These are phyloP conservation scores for Boechera stricta DNA, from an alignment of 345 rosid genomes.

Conservation along the genomic window DNA sequence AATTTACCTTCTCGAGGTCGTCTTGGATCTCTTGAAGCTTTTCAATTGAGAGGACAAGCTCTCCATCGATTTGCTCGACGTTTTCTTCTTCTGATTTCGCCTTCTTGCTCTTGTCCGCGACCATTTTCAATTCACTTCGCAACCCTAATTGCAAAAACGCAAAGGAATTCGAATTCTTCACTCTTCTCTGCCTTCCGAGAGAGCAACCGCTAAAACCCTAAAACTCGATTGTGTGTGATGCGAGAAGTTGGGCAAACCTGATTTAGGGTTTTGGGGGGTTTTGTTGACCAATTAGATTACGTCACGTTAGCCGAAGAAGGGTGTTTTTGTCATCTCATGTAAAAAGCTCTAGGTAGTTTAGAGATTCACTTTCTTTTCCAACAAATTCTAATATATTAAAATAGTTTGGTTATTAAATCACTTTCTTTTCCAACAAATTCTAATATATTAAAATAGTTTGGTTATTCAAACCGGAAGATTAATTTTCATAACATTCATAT, in stretches of 20 bases:
- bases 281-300: conserved; percentile 28
- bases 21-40: conserved; percentile 97
- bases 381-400: no score
- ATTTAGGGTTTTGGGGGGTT: conserved; percentile 40
- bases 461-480: no score
- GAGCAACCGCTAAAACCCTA: conserved; percentile 41
- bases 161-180: conserved; percentile 1
- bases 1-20: conserved; percentile 81
- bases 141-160: conserved; percentile 22
- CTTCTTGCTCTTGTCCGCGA: conserved; percentile 86
- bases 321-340: not conserved
- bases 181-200: conserved; percentile 13
- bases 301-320: conserved; percentile 3
- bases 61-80: conserved; percentile 69
- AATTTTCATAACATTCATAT: no score
- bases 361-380: not conserved
- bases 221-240: conserved; percentile 19
- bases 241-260: not conserved
- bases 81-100: conserved; percentile 73
- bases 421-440: no score
- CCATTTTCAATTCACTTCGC: conserved; percentile 53
- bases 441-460: no score
- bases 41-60: conserved; percentile 85
- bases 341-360: conserved; percentile 3
- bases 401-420: no score